A percentile compares a stretch with the other conserved stretches of the same genome.
Conservation (phyloP, 331 rosid species). For the Malus hybrid region DNA sequence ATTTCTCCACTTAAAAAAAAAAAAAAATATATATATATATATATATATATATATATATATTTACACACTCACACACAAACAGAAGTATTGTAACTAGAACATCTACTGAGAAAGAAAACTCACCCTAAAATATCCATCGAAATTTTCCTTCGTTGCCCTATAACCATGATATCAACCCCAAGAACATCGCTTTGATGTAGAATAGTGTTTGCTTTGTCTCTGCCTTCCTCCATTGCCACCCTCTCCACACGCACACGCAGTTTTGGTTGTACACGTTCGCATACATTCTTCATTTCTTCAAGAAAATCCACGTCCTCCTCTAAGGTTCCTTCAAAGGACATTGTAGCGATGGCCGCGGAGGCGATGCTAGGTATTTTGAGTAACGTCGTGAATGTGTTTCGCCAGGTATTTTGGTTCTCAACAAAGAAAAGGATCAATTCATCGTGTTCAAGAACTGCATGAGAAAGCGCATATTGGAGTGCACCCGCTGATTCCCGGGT, state of each 20-base stretch:
- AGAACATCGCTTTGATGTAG: conserved; percentile 28
- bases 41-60: too few relatives aligned
- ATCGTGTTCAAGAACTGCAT: conserved; percentile 53
- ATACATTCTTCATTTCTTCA: conserved; percentile 51
- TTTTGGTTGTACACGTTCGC: conserved; percentile 33
- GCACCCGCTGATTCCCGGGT: conserved; percentile 62
- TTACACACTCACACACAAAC: too few relatives aligned
- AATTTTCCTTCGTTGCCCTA: conserved; percentile 58
- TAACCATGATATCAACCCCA: conserved; percentile 42
- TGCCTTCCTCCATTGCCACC: conserved; percentile 36
- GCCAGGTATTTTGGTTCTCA: conserved; percentile 42
- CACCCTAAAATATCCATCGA: conserved; percentile 57
- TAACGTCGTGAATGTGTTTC: conserved; percentile 34
- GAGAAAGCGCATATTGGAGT: conserved; percentile 55
- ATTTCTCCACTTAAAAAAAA: too few relatives aligned
- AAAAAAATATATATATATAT: too few relatives aligned
- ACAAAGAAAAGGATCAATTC: conserved; percentile 60
- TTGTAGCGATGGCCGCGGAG: conserved; percentile 7
- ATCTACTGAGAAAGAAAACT: not conserved
- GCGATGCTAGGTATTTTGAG: conserved; percentile 43
- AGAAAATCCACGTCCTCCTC: conserved; percentile 37
- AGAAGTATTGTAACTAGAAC: not conserved
- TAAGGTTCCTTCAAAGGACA: not conserved
- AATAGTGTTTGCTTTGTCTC: conserved; percentile 42
- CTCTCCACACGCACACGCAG: conserved; percentile 22